Conservation (phyloP, 345 rosid genomes). For the Heritiera fomes region DNA sequence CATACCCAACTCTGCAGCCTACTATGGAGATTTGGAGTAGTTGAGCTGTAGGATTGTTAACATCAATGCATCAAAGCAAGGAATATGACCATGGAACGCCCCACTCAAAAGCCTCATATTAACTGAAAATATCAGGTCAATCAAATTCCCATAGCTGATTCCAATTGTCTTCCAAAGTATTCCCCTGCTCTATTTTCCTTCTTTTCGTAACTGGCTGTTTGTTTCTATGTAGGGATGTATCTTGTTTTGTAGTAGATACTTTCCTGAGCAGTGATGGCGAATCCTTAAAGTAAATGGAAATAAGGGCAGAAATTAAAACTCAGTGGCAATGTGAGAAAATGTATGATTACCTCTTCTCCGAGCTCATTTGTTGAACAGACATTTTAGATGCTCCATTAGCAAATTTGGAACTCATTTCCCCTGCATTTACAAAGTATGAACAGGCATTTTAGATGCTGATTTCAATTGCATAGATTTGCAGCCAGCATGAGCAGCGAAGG, state of each 20-base stretch:
- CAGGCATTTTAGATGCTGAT: too few relatives aligned
- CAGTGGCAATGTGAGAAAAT: neutral
- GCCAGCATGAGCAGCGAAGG: neutral
- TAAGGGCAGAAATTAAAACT: neutral
- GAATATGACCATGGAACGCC: neutral
- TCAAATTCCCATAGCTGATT: conserved; percentile 50
- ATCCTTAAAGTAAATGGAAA: conserved; percentile 17
- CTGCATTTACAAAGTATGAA: conserved; percentile 31
- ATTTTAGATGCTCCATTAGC: conserved; percentile 35
- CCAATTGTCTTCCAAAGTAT: conserved; percentile 28
- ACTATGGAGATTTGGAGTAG: neutral
- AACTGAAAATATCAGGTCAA: conserved; percentile 58
- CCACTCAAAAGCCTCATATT: conserved; percentile 50
- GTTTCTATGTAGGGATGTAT: conserved; percentile 31
- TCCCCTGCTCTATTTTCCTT: conserved; percentile 38
- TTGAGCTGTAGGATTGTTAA: neutral
- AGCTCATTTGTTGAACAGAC: conserved; percentile 20
- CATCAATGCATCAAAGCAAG: neutral
- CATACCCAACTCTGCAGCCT: neutral
- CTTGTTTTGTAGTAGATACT: conserved; percentile 37
- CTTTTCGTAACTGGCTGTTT: conserved; percentile 46
- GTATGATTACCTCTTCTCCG: conserved; percentile 57
- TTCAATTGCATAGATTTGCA: neutral
- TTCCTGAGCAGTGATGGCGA: conserved; percentile 49
- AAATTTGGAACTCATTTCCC: conserved; percentile 40